phyloP scores from a whole-genome alignment of 139 green algal genomes.

The Diplosphaera chodatii region DNA sequence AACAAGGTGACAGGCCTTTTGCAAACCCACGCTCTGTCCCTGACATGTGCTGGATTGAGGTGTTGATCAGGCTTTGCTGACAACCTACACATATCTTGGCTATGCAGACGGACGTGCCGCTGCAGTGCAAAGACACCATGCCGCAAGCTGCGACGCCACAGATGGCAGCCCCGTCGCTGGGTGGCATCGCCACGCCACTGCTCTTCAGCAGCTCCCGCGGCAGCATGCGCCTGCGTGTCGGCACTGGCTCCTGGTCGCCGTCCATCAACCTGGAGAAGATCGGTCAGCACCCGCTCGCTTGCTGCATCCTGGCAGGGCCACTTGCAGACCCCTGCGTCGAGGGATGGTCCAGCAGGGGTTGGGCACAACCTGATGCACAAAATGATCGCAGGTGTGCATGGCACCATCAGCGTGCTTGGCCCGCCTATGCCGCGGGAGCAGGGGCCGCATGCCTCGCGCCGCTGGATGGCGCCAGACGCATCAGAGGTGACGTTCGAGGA shows the following conservation, averaged over 20 bases:
- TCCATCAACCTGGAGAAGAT: conserved; percentile 27
- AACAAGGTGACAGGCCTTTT: no score
- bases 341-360: no score
- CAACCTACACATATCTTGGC: no score
- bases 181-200: conserved; percentile 10
- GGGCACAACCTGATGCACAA: no score
- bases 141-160: background rate
- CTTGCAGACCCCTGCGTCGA: no score
- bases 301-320: no score
- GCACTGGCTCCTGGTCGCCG: conserved; percentile 16
- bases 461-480: background rate
- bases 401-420: conserved; percentile 8
- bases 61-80: no score
- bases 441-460: no score
- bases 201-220: conserved; percentile 15
- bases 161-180: conserved; percentile 1
- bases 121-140: conserved; percentile 26
- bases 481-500: background rate
- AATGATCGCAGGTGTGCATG: no score
- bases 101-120: conserved; percentile 16
- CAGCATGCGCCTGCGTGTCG: conserved; percentile 7
- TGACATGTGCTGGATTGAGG: no score
- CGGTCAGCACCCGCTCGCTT: no score
- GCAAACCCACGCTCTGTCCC: no score
- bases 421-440: background rate